Percentiles rank a stretch among this genome's conserved stretches.
Evolutionary conservation across 2,329 filamentous ascomycete genomes (phyloP).

Genomic region (Aspergillus quadrilineatus): DNA sequence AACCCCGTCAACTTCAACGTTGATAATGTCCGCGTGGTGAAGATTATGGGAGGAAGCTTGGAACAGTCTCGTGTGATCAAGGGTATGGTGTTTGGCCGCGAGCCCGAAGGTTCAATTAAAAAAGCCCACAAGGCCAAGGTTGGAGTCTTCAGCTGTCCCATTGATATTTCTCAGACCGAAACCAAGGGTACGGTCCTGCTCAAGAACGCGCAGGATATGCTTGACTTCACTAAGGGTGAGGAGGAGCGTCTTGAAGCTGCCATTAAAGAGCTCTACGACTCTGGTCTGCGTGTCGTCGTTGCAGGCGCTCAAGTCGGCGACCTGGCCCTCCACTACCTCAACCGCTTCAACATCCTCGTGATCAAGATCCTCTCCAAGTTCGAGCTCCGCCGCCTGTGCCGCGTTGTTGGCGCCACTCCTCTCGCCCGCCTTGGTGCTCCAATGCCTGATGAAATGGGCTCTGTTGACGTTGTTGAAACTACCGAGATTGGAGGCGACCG

Average conservation of each 20-base stretch:
- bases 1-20: constrained; percentile 97
- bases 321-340: constrained; percentile 94
- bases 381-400: constrained; percentile 89
- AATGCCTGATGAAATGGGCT: constrained; percentile 99
- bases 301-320: constrained; percentile 94
- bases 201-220: constrained; percentile 97
- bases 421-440: constrained; percentile 91
- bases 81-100: constrained; percentile 97
- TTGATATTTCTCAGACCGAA: constrained; percentile 94
- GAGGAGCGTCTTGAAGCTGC: constrained; percentile 84
- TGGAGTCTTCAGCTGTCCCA: constrained; percentile 91
- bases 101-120: constrained; percentile 89
- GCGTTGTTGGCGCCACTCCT: constrained; percentile 95
- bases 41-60: constrained; percentile 97
- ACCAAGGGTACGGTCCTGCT: constrained; percentile 97
- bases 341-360: constrained; percentile 91
- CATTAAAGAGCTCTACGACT: constrained; percentile 95
- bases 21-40: constrained; percentile 97
- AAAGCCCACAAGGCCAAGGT: constrained; percentile 93
- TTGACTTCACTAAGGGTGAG: constrained; percentile 97
- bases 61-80: constrained; percentile 93
- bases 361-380: constrained; percentile 99
- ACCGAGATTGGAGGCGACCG: constrained; percentile 96
- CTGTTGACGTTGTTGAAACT: constrained; percentile 91
- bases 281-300: constrained; percentile 85